Percentiles rank a stretch among this genome's conserved stretches.
These are phyloP conservation scores for Phellopilus nigrolimitatus DNA, from an alignment of 1,284 basidiomycete species.

Conservation along the genomic window DNA sequence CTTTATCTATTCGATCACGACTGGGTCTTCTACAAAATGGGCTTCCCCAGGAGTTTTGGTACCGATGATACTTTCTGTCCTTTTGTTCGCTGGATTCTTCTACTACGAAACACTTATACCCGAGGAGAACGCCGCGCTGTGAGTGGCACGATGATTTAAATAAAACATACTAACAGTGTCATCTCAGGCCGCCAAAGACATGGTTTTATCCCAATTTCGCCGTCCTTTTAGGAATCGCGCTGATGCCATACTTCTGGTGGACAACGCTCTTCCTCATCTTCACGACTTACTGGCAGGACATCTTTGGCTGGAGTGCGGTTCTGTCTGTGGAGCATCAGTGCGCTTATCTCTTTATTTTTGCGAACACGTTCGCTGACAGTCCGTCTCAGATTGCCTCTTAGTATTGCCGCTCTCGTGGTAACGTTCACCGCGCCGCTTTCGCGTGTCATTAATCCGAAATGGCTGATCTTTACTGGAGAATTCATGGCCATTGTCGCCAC, in stretches of 20 bases:
- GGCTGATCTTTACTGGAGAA: slow-evolving; percentile 16
- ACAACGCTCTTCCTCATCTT: slow-evolving; percentile 28
- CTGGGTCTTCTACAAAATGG: no score
- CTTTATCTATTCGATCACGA: slow-evolving; percentile 24
- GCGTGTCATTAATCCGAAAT: no score
- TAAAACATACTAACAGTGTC: no score
- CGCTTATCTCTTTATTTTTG: slow-evolving; percentile 25
- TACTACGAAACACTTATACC: no score
- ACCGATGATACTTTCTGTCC: no score
- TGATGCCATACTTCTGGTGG: no score
- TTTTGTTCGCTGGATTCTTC: no score
- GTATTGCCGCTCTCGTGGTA: no score
- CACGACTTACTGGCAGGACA: slow-evolving; percentile 34
- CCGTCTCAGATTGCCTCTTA: slow-evolving; percentile 13
- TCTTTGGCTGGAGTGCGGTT: slow-evolving; percentile 33
- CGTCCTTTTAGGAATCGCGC: slow-evolving; percentile 32
- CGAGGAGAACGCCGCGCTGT: slow-evolving; percentile 20
- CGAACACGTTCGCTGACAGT: slow-evolving; percentile 15
- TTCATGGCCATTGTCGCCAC: slow-evolving; percentile 19
- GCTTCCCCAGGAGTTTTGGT: no score
- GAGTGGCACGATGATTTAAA: no score
- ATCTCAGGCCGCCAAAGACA: slow-evolving; percentile 35
- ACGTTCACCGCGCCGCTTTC: no score
- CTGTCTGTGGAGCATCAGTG: no score
- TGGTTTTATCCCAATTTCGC: slow-evolving; percentile 38